Percentiles rank a stretch among this genome's conserved stretches.
phyloP scores from a whole-genome alignment of 768 basidiomycete genomes.

The Termitomyces sp. region DNA sequence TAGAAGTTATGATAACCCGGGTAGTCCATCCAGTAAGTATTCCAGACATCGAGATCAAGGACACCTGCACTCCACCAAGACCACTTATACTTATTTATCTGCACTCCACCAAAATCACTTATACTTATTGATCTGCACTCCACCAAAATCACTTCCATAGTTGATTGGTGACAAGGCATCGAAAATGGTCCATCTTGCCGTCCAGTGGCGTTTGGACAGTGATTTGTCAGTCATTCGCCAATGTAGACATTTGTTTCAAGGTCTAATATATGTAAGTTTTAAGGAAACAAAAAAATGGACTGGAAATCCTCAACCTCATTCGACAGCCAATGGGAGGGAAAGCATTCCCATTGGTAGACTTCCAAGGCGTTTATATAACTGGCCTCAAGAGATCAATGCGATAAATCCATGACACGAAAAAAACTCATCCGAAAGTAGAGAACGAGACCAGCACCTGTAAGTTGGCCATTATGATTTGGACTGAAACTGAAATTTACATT shows the following conservation, averaged over 20 bases:
- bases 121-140: slow-evolving; percentile 34
- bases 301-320: background rate
- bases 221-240: slow-evolving; percentile 21
- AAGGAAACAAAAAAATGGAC: background rate
- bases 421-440: no score
- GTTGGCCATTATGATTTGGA: no score
- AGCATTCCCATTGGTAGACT: background rate
- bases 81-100: slow-evolving; percentile 33
- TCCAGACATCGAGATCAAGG: slow-evolving; percentile 37
- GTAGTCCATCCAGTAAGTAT: slow-evolving; percentile 38
- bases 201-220: slow-evolving; percentile 18
- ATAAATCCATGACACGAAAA: no score
- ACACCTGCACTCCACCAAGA: no score
- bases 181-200: background rate
- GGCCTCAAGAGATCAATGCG: background rate
- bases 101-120: slow-evolving; percentile 41
- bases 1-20: slow-evolving; percentile 26
- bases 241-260: slow-evolving; percentile 28
- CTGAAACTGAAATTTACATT: no score
- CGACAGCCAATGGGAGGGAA: background rate
- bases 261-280: background rate
- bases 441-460: no score
- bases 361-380: background rate
- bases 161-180: slow-evolving; percentile 1
- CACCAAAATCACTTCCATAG: slow-evolving; percentile 33